These are phyloP conservation scores for Cryptosporidium ubiquitum DNA, from an alignment of 169 alveolate genomes.

Conservation along the genomic window DNA sequence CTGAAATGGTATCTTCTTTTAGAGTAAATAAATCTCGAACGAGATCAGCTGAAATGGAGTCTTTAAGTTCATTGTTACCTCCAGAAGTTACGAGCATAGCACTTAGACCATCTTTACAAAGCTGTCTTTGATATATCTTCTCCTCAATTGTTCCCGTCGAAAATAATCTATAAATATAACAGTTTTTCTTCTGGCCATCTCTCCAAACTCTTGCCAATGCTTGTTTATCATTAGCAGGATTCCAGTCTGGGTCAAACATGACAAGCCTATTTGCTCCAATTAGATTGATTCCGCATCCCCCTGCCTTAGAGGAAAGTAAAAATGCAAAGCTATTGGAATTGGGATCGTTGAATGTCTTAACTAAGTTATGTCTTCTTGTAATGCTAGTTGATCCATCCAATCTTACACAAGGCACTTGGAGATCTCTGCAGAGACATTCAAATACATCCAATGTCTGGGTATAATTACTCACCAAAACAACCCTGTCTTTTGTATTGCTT, in stretches of 20 bases:
- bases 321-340: constrained; percentile 88
- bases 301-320: constrained; percentile 95
- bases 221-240: constrained; percentile 98
- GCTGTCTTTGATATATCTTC: constrained; percentile 90
- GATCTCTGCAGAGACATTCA: constrained; percentile 87
- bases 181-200: constrained; percentile 95
- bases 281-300: constrained; percentile 98
- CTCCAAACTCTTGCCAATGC: constrained; percentile 98
- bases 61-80: constrained; percentile 78
- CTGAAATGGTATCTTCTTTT: constrained; percentile 82
- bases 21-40: constrained; percentile 83
- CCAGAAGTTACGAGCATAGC: constrained; percentile 90
- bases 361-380: constrained; percentile 87
- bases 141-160: constrained; percentile 99
- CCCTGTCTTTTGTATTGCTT: constrained; percentile 85
- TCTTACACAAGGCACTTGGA: constrained; percentile 85
- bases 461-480: constrained; percentile 90
- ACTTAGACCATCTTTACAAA: constrained; percentile 85
- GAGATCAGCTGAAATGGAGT: constrained; percentile 82
- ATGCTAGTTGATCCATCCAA: constrained; percentile 91
- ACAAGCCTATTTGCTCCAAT: constrained; percentile 97
- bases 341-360: constrained; percentile 89
- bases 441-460: constrained; percentile 91
- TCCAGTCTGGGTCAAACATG: constrained; percentile 99
- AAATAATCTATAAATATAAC: constrained; percentile 95